A percentile compares a stretch with the other conserved stretches of the same genome.
Conservation (phyloP, 306 rosid genomes). For the Pueraria montana region DNA sequence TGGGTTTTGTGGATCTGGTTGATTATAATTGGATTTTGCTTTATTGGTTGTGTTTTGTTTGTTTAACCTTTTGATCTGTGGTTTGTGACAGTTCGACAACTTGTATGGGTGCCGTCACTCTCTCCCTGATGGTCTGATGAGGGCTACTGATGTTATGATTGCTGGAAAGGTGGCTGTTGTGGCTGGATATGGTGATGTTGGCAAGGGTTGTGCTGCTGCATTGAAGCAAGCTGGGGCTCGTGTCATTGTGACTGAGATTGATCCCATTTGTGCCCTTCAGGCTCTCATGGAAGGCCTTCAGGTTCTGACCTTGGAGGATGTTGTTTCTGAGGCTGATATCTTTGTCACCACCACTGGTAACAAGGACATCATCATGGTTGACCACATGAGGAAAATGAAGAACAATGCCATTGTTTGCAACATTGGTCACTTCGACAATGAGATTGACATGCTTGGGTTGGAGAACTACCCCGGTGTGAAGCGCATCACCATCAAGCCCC, state of each 20-base stretch:
- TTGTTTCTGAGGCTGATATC: slow-evolving; percentile 81
- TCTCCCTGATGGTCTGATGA: slow-evolving; percentile 96
- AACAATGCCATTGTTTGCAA: slow-evolving; percentile 97
- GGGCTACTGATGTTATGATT: slow-evolving; percentile 98
- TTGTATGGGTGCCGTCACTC: slow-evolving; percentile 99
- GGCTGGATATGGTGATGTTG: slow-evolving; percentile 94
- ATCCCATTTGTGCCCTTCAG: slow-evolving; percentile 98
- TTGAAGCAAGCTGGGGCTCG: slow-evolving; percentile 99
- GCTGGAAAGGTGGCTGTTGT: slow-evolving; percentile 96
- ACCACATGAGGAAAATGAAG: slow-evolving; percentile 95
- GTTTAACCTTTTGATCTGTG: slow-evolving; percentile 7
- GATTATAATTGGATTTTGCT: slow-evolving; percentile 6
- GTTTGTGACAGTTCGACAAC: slow-evolving; percentile 81
- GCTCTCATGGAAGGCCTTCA: slow-evolving; percentile 97
- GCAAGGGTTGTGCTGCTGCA: slow-evolving; percentile 98
- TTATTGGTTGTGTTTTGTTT: neutral
- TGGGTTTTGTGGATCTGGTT: slow-evolving; percentile 31
- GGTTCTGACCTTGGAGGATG: slow-evolving; percentile 76
- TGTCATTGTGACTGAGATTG: slow-evolving; percentile 94
- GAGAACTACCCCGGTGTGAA: slow-evolving; percentile 90
- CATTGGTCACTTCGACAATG: slow-evolving; percentile 98
- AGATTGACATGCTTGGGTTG: slow-evolving; percentile 82
- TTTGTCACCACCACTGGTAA: slow-evolving; percentile 98
- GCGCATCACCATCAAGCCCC: slow-evolving; percentile 97
- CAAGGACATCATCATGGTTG: slow-evolving; percentile 98